A percentile compares a stretch with the other conserved stretches of the same genome.
Evolutionary conservation across 768 basidiomycete species (phyloP).

Genomic region (Tremella fuciformis): DNA sequence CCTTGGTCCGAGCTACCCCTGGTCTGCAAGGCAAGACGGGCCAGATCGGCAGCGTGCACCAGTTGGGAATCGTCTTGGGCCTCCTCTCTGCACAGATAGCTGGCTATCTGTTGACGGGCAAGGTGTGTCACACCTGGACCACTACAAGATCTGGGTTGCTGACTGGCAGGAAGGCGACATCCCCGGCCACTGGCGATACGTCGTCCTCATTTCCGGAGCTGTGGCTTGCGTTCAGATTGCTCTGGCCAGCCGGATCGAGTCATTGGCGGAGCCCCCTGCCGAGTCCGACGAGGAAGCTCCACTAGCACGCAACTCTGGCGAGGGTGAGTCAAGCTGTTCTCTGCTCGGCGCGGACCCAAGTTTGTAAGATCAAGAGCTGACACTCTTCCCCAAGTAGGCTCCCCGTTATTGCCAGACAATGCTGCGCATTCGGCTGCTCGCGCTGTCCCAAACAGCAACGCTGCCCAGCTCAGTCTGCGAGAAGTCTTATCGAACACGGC

Average conservation of each 20-base stretch:
- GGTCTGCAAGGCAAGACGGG: conserved; percentile 31
- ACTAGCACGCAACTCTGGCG: background rate
- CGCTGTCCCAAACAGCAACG: conserved; percentile 3
- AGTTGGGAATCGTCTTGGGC: conserved; percentile 47
- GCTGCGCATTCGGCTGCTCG: background rate
- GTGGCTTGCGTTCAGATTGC: conserved; percentile 37
- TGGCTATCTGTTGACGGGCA: conserved; percentile 42
- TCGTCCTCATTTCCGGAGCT: conserved; percentile 41
- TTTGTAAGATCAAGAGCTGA: conserved; percentile 12
- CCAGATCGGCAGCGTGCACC: conserved; percentile 46
- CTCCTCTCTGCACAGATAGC: conserved; percentile 42
- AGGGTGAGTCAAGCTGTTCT: background rate
- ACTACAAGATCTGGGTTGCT: background rate
- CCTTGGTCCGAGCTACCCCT: conserved; percentile 34
- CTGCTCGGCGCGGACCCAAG: background rate
- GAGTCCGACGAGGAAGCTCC: conserved; percentile 6
- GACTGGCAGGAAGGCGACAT: conserved; percentile 39
- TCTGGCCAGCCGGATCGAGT: no score
- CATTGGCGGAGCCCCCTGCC: no score
- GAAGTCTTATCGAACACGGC: conserved; percentile 47
- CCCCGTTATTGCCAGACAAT: conserved; percentile 19
- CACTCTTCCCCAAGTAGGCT: conserved; percentile 14
- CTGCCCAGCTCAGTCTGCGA: conserved; percentile 33
- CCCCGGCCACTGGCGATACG: conserved; percentile 47
- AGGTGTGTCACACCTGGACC: conserved; percentile 20